Evolutionary conservation across 2,329 filamentous ascomycete genomes (phyloP).

Genomic region (Huntiella moniliformis): DNA sequence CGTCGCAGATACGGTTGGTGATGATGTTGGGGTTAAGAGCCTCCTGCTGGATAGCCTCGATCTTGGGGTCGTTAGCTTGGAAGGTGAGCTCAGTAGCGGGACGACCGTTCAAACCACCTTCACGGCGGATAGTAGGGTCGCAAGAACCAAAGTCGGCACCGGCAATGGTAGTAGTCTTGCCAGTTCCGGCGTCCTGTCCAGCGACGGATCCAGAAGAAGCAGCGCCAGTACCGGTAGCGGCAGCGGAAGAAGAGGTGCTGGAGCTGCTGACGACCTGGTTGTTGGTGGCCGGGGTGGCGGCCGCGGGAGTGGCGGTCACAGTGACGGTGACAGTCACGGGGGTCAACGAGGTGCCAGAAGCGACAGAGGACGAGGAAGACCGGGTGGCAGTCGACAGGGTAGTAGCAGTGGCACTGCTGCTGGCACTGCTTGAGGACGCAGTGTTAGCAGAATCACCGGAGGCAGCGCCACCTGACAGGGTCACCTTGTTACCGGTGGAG

Average conservation of each 20-base stretch:
- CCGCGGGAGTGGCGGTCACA: conserved; percentile 11
- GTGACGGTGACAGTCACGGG: conserved; percentile 13
- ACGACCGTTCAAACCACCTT: conserved; percentile 37
- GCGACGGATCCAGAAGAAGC: conserved; percentile 15
- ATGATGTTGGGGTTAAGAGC: conserved; percentile 57
- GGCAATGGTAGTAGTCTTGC: conserved; percentile 16
- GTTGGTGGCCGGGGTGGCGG: conserved; percentile 11
- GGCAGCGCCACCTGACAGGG: conserved; percentile 17
- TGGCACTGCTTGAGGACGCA: conserved; percentile 8
- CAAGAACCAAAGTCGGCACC: conserved; percentile 34
- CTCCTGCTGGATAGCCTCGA: conserved; percentile 42
- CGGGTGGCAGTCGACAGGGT: conserved; percentile 12
- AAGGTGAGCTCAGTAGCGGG: conserved; percentile 44
- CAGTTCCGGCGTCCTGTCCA: conserved; percentile 14
- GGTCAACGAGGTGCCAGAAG: neutral
- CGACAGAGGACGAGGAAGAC: conserved; percentile 5
- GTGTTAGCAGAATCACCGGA: conserved; percentile 12
- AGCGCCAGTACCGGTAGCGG: conserved; percentile 10
- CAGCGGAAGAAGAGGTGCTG: conserved; percentile 7
- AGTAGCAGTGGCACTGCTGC: conserved; percentile 6
- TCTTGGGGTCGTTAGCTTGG: conserved; percentile 42
- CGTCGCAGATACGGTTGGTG: conserved; percentile 52
- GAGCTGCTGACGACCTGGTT: neutral
- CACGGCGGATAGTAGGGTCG: conserved; percentile 39
- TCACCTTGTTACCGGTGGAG: conserved; percentile 17